Evolutionary conservation across 192 early-diverging fungal species (phyloP).

Genomic region (Rhizoclosmatium sp.): DNA sequence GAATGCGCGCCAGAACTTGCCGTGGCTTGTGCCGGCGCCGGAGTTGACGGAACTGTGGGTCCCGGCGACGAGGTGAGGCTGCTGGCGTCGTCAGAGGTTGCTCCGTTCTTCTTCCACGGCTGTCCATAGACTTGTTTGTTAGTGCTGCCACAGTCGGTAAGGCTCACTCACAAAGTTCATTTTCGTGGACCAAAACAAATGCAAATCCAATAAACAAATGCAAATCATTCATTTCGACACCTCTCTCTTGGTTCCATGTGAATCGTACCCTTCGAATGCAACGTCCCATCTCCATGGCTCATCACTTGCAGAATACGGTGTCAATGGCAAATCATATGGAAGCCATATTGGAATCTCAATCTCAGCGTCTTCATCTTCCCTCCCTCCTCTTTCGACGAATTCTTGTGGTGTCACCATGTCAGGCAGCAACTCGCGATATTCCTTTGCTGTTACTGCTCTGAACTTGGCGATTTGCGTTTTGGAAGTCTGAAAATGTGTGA

Average conservation of each 20-base stretch:
- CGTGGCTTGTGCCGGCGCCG: background rate
- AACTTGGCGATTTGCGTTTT: conserved; percentile 27
- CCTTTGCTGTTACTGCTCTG: conserved; percentile 12
- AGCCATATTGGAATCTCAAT: conserved; percentile 61
- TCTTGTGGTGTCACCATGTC: conserved; percentile 11
- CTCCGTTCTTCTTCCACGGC: background rate
- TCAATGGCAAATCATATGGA: conserved; percentile 68
- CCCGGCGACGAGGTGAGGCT: background rate
- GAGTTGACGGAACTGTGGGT: background rate
- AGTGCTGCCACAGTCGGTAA: background rate
- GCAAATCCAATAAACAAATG: too few species aligned
- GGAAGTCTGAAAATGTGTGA: conserved; percentile 12
- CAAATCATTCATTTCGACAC: background rate
- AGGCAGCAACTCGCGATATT: conserved; percentile 3
- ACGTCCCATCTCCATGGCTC: conserved; percentile 57
- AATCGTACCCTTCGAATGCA: conserved; percentile 28
- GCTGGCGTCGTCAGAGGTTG: background rate
- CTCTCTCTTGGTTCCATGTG: conserved; percentile 3
- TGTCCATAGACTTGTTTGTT: too few species aligned
- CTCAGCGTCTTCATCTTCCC: background rate
- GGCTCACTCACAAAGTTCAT: background rate
- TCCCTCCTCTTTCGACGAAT: background rate
- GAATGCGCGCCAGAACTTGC: background rate
- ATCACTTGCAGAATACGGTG: conserved; percentile 51
- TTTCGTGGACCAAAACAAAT: background rate